phyloP scores from a whole-genome alignment of 148 eudicot species.

The Amaranthus palmeri region DNA sequence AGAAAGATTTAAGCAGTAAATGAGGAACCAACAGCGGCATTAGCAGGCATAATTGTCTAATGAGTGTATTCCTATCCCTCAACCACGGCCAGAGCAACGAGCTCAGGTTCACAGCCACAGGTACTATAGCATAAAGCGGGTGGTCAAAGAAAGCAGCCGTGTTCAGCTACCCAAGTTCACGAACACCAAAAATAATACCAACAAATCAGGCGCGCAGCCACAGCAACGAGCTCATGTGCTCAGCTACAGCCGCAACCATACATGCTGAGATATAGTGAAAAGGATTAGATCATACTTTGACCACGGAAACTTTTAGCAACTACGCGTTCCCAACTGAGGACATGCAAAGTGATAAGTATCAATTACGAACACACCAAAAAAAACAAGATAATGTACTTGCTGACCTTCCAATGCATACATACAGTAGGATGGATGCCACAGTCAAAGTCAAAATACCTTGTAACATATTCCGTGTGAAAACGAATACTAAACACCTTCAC shows the following conservation, averaged over 20 bases:
- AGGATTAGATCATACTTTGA: conserved; percentile 29
- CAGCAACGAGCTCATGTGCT: conserved; percentile 39
- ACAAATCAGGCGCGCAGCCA: conserved; percentile 24
- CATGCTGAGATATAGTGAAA: conserved; percentile 40
- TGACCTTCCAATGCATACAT: background rate
- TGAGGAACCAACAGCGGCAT: conserved; percentile 24
- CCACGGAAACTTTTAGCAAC: background rate
- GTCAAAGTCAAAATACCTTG: background rate
- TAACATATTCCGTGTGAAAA: background rate
- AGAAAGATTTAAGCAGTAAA: conserved; percentile 15
- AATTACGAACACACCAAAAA: background rate
- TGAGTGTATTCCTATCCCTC: conserved; percentile 11
- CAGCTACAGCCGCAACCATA: conserved; percentile 50
- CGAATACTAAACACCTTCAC: background rate
- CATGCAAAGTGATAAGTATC: conserved; percentile 1
- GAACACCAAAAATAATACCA: conserved; percentile 20
- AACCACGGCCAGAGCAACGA: conserved; percentile 22
- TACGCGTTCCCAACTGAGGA: conserved; percentile 6
- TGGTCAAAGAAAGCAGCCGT: conserved; percentile 18
- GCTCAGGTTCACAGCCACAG: conserved; percentile 32
- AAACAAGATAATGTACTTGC: background rate
- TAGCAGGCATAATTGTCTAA: conserved; percentile 20
- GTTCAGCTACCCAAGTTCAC: conserved; percentile 25
- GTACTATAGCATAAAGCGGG: conserved; percentile 19
- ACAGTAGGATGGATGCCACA: background rate